These are phyloP conservation scores for Entomortierella parvispora DNA, from an alignment of 192 early-diverging fungal genomes.

Conservation along the genomic window DNA sequence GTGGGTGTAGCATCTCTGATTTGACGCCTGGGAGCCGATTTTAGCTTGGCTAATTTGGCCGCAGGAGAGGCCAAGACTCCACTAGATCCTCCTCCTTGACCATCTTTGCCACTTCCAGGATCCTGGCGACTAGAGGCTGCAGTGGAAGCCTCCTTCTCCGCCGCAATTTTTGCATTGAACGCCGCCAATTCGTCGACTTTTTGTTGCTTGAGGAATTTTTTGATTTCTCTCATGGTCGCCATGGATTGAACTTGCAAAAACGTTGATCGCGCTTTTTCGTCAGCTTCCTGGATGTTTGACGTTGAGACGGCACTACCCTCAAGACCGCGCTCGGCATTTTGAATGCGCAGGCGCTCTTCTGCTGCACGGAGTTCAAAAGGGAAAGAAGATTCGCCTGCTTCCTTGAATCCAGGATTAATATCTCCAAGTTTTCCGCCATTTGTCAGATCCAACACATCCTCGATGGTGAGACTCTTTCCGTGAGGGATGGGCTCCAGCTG, in stretches of 20 bases:
- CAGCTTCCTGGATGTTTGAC: background rate
- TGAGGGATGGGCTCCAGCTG: constrained; percentile 66
- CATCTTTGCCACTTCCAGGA: background rate
- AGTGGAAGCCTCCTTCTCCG: constrained; percentile 13
- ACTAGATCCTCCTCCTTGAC: background rate
- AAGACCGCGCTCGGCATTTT: background rate
- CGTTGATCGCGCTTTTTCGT: background rate
- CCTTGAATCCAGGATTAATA: constrained; percentile 4
- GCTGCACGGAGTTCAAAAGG: constrained; percentile 17
- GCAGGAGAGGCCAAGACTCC: background rate
- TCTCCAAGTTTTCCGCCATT: constrained; percentile 16
- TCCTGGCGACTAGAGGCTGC: background rate
- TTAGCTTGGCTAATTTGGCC: background rate
- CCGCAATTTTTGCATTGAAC: constrained; percentile 15
- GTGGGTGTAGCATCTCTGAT: background rate
- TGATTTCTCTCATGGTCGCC: constrained; percentile 32
- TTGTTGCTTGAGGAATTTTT: constrained; percentile 12
- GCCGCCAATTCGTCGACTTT: constrained; percentile 19
- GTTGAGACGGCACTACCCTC: background rate
- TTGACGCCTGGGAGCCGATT: background rate
- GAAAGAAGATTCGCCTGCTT: constrained; percentile 19
- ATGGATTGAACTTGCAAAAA: constrained; percentile 44
- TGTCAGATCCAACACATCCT: constrained; percentile 51
- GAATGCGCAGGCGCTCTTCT: constrained; percentile 12
- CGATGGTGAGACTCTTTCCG: constrained; percentile 60